Conservation (phyloP, 306 rosid genomes). For the Prunus mume region DNA sequence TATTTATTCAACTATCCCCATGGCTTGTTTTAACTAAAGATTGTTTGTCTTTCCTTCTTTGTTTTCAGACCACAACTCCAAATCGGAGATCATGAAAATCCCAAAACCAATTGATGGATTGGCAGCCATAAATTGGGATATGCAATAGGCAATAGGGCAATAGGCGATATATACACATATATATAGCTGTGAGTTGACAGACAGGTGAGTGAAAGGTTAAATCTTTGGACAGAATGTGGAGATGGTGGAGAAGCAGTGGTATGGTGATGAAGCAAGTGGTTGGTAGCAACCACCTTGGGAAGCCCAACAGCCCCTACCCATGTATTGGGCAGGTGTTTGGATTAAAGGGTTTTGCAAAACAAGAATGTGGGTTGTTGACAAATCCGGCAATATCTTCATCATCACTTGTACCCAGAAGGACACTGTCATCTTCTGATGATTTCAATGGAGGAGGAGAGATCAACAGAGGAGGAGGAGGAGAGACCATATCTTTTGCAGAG, state of each 20-base stretch:
- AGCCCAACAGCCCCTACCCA: not conserved
- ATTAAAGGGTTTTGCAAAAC: not conserved
- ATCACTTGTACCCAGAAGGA: not conserved
- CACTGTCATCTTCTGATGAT: constrained; percentile 2
- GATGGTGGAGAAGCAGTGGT: not conserved
- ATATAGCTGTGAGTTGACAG: not conserved
- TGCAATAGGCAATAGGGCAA: not conserved
- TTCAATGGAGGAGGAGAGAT: constrained; percentile 21
- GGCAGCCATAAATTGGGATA: not conserved
- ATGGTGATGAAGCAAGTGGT: not conserved
- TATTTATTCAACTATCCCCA: not conserved
- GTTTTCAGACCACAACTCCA: not conserved
- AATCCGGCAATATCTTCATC: not conserved
- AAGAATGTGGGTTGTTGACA: not conserved
- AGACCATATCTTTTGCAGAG: constrained; percentile 53
- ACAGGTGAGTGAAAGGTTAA: constrained; percentile 6
- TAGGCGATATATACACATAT: not conserved
- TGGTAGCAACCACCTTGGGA: not conserved
- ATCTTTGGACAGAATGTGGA: constrained; percentile 9
- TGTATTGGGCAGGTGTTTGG: constrained; percentile 2
- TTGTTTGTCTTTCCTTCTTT: not conserved
- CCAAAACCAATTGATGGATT: not conserved
- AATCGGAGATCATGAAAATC: not conserved
- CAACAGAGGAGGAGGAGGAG: constrained; percentile 19
- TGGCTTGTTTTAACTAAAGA: not conserved